phyloP scores from a whole-genome alignment of 2,329 filamentous ascomycete species.

The Ceratocystiopsis sp. region DNA sequence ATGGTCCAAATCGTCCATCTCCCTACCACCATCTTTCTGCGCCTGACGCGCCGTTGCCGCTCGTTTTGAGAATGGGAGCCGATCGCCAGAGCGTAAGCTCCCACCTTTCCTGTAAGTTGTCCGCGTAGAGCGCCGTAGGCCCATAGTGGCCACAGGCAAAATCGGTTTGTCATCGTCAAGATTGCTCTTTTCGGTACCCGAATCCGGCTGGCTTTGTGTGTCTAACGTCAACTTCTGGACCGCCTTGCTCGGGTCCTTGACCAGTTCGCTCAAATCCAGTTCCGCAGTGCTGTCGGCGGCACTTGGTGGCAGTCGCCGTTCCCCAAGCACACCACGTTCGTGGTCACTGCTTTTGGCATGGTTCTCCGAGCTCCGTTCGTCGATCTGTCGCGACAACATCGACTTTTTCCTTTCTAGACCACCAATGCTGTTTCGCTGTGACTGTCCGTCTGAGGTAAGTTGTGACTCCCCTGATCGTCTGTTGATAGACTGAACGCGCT shows the following conservation, averaged over 20 bases:
- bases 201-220: slow-evolving; percentile 25
- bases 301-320: slow-evolving; percentile 50
- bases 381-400: slow-evolving; percentile 84
- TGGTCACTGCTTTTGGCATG: neutral
- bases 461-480: slow-evolving; percentile 60
- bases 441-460: slow-evolving; percentile 34
- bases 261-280: slow-evolving; percentile 62
- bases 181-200: slow-evolving; percentile 22
- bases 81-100: slow-evolving; percentile 65
- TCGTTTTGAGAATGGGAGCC: slow-evolving; percentile 59
- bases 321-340: neutral
- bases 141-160: slow-evolving; percentile 57
- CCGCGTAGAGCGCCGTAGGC: slow-evolving; percentile 73
- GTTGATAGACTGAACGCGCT: slow-evolving; percentile 77
- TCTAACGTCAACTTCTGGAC: slow-evolving; percentile 52
- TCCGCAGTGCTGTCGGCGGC: slow-evolving; percentile 43
- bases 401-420: slow-evolving; percentile 67
- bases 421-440: slow-evolving; percentile 21
- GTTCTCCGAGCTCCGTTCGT: slow-evolving; percentile 45
- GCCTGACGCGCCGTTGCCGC: slow-evolving; percentile 40
- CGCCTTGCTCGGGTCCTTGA: slow-evolving; percentile 58
- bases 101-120: slow-evolving; percentile 80
- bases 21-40: slow-evolving; percentile 40
- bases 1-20: slow-evolving; percentile 26
- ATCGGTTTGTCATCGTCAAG: slow-evolving; percentile 64